phyloP scores from a whole-genome alignment of 2,329 filamentous ascomycete genomes.

The Sclerotinia trifoliorum region DNA sequence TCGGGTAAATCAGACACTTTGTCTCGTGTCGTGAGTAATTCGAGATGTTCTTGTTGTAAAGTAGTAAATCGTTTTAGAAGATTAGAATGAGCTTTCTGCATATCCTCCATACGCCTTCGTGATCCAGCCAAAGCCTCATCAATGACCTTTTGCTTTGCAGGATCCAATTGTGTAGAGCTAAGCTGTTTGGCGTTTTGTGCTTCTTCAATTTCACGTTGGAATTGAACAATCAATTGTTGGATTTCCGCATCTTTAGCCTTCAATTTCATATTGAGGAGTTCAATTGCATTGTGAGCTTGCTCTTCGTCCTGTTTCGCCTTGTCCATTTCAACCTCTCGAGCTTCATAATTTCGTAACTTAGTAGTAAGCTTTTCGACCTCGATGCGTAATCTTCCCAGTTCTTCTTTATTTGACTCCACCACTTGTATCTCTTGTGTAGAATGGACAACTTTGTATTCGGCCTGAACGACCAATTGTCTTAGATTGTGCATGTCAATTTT shows the following conservation, averaged over 20 bases:
- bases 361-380: slow-evolving; percentile 61
- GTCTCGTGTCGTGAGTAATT: background rate
- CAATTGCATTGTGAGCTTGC: slow-evolving; percentile 57
- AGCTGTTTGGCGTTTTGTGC: slow-evolving; percentile 14
- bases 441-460: slow-evolving; percentile 66
- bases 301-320: slow-evolving; percentile 57
- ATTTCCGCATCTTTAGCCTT: slow-evolving; percentile 50
- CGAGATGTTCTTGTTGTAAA: slow-evolving; percentile 46
- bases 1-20: slow-evolving; percentile 6
- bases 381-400: slow-evolving; percentile 57
- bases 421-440: slow-evolving; percentile 63
- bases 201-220: slow-evolving; percentile 45
- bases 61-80: slow-evolving; percentile 52
- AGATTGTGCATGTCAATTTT: slow-evolving; percentile 63
- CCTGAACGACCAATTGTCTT: slow-evolving; percentile 62
- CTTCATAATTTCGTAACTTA: slow-evolving; percentile 62
- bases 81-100: slow-evolving; percentile 52
- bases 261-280: slow-evolving; percentile 59
- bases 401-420: slow-evolving; percentile 58
- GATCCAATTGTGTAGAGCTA: background rate
- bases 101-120: slow-evolving; percentile 44
- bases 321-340: slow-evolving; percentile 60
- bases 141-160: slow-evolving; percentile 23
- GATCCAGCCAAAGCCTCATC: slow-evolving; percentile 30
- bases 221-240: slow-evolving; percentile 31